Evolutionary conservation across 2,329 filamentous ascomycete genomes (phyloP).

Genomic region (Hypoxylon sp.): DNA sequence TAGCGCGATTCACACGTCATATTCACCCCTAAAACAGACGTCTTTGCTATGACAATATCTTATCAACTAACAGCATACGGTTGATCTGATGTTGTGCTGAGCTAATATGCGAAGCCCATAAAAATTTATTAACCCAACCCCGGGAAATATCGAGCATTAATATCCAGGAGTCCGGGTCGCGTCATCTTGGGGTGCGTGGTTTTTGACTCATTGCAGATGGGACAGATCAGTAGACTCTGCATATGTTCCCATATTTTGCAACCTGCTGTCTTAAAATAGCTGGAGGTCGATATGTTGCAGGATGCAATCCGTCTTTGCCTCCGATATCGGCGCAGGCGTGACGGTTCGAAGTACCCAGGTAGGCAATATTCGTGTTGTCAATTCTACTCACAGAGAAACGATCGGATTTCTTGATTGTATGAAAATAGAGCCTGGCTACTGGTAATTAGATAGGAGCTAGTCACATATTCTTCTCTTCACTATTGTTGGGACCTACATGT

Average conservation of each 20-base stretch:
- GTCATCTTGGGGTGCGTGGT: constrained; percentile 7
- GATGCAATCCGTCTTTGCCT: background rate
- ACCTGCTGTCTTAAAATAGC: background rate
- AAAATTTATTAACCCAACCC: constrained; percentile 1
- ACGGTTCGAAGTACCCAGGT: background rate
- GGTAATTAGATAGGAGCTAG: background rate
- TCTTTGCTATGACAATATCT: constrained; percentile 3
- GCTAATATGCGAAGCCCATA: constrained; percentile 3
- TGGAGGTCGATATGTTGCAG: background rate
- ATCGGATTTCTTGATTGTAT: background rate
- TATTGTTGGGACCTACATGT: too few species aligned
- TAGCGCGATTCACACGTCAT: constrained; percentile 35
- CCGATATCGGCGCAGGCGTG: constrained; percentile 34
- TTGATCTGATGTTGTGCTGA: constrained; percentile 5
- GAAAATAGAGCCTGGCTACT: background rate
- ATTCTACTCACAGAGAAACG: background rate
- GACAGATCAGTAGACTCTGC: constrained; percentile 2
- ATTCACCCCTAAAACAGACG: background rate
- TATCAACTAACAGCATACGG: background rate
- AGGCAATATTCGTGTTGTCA: background rate
- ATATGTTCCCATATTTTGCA: background rate
- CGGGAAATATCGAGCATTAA: constrained; percentile 6
- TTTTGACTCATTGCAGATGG: constrained; percentile 9
- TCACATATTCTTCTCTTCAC: background rate
- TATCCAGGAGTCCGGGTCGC: background rate